Evolutionary conservation across 2,329 filamentous ascomycete genomes (phyloP).

Genomic region (Diatrype stigma): DNA sequence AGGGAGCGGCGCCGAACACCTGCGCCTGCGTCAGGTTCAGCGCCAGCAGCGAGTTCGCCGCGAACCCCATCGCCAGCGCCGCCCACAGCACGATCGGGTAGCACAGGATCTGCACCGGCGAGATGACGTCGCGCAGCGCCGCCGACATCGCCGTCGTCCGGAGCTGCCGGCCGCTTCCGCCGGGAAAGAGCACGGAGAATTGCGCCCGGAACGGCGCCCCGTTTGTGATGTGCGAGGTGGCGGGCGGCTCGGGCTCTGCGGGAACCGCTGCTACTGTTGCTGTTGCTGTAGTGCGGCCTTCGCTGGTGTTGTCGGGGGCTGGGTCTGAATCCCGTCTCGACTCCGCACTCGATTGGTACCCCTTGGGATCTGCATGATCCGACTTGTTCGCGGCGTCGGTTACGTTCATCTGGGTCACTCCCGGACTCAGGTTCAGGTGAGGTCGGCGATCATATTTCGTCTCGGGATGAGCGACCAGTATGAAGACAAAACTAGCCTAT

Average conservation of each 20-base stretch:
- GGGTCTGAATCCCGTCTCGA: slow-evolving; percentile 12
- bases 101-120: slow-evolving; percentile 22
- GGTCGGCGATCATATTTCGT: slow-evolving; percentile 23
- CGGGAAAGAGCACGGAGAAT: slow-evolving; percentile 21
- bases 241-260: slow-evolving; percentile 11
- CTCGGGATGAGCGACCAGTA: slow-evolving; percentile 23
- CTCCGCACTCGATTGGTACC: slow-evolving; percentile 1
- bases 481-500: slow-evolving; percentile 21
- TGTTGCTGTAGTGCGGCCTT: neutral
- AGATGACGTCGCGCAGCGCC: slow-evolving; percentile 22
- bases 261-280: slow-evolving; percentile 3
- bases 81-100: slow-evolving; percentile 29
- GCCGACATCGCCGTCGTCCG: slow-evolving; percentile 12
- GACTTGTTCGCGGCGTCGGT: slow-evolving; percentile 6
- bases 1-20: slow-evolving; percentile 40
- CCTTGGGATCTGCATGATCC: slow-evolving; percentile 10
- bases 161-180: slow-evolving; percentile 13
- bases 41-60: slow-evolving; percentile 36
- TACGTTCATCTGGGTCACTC: neutral
- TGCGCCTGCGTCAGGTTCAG: slow-evolving; percentile 48
- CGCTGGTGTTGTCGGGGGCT: neutral
- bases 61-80: slow-evolving; percentile 23
- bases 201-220: slow-evolving; percentile 19
- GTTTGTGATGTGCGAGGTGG: slow-evolving; percentile 7
- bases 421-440: neutral